A percentile compares a stretch with the other conserved stretches of the same genome.
phyloP scores from a whole-genome alignment of 345 rosid genomes.

The Lumnitzera littorea region DNA sequence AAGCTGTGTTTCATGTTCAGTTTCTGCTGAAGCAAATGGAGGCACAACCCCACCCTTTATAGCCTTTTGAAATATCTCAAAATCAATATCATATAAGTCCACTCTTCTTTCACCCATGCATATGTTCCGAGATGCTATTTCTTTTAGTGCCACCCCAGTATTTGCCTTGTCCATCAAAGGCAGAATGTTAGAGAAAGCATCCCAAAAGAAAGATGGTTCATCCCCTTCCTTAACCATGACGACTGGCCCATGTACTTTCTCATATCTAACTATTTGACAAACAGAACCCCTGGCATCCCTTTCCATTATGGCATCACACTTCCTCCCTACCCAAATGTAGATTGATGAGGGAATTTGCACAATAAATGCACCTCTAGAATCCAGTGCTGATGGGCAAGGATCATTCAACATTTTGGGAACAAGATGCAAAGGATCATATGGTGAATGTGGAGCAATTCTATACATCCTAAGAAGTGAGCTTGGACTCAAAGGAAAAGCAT shows the following conservation, averaged over 20 bases:
- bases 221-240: slow-evolving; percentile 75
- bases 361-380: slow-evolving; percentile 97
- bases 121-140: slow-evolving; percentile 31
- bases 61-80: slow-evolving; percentile 85
- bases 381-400: slow-evolving; percentile 72
- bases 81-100: slow-evolving; percentile 71
- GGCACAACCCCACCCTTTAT: slow-evolving; percentile 91
- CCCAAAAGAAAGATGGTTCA: slow-evolving; percentile 85
- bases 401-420: slow-evolving; percentile 91
- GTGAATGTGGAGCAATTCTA: slow-evolving; percentile 90
- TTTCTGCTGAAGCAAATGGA: slow-evolving; percentile 70
- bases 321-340: slow-evolving; percentile 90
- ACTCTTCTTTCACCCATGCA: slow-evolving; percentile 64
- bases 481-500: slow-evolving; percentile 94
- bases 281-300: slow-evolving; percentile 95
- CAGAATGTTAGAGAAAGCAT: slow-evolving; percentile 60
- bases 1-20: slow-evolving; percentile 84
- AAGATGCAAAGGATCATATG: slow-evolving; percentile 97
- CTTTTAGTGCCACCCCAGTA: slow-evolving; percentile 17
- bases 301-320: slow-evolving; percentile 82
- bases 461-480: slow-evolving; percentile 91
- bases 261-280: slow-evolving; percentile 91
- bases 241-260: slow-evolving; percentile 73
- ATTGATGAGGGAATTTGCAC: slow-evolving; percentile 78
- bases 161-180: slow-evolving; percentile 67